Conservation (phyloP, 306 rosid species). For the Elaeagnus macrophylla region DNA sequence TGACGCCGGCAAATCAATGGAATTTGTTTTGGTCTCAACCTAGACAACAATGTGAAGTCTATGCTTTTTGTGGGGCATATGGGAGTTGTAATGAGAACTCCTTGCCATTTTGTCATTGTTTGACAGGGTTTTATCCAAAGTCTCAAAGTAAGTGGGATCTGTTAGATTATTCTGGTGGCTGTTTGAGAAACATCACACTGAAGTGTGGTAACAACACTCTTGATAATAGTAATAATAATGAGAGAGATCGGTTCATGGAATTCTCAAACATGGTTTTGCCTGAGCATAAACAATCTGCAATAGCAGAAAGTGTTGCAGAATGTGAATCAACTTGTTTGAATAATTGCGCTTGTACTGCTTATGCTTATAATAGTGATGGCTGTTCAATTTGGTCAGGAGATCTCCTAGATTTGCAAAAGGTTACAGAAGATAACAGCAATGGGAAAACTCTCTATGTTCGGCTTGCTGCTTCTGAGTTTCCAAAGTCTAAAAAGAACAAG, state of each 20-base stretch:
- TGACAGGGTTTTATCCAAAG: constrained; percentile 34
- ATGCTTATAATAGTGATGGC: constrained; percentile 24
- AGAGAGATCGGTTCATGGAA: constrained; percentile 29
- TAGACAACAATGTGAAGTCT: constrained; percentile 33
- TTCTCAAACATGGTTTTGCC: constrained; percentile 28
- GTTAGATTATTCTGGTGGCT: constrained; percentile 43
- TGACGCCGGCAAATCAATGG: constrained; percentile 14
- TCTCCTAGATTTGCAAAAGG: constrained; percentile 7
- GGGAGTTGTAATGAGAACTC: constrained; percentile 38
- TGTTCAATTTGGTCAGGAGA: constrained; percentile 42
- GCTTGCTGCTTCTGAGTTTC: constrained; percentile 59
- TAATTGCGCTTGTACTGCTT: constrained; percentile 53
- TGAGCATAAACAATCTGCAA: constrained; percentile 13
- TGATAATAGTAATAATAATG: constrained; percentile 13
- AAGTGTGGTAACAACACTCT: constrained; percentile 24
- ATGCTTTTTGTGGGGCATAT: constrained; percentile 41
- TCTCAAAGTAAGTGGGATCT: constrained; percentile 28
- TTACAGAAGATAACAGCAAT: neutral
- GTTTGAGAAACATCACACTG: constrained; percentile 29
- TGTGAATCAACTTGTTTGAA: constrained; percentile 41
- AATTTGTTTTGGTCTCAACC: constrained; percentile 43
- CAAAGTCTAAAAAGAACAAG: neutral
- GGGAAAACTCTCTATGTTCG: constrained; percentile 16
- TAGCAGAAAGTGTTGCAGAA: constrained; percentile 16
- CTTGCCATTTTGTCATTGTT: constrained; percentile 36